phyloP scores from a whole-genome alignment of 2,329 filamentous ascomycete genomes.

The Neodidymelliopsis sp. region DNA sequence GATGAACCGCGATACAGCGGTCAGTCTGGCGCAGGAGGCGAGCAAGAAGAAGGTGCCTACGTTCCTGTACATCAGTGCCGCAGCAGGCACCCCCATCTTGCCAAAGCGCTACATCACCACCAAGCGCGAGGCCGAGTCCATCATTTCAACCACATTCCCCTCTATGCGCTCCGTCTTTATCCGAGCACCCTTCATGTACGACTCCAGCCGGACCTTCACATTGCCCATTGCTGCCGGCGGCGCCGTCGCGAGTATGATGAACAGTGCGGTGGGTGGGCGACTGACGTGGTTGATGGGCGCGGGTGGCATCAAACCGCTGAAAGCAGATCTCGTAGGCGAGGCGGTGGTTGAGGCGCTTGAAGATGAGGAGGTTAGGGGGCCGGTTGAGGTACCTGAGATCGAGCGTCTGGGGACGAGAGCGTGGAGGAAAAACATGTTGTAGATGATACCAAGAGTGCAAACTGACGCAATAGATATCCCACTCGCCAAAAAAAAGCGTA shows the following conservation, averaged over 20 bases:
- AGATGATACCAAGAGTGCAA: too few species aligned
- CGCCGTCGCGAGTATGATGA: slow-evolving; percentile 77
- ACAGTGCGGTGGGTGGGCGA: slow-evolving; percentile 76
- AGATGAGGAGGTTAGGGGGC: slow-evolving; percentile 75
- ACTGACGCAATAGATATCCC: too few species aligned
- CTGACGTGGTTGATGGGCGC: slow-evolving; percentile 81
- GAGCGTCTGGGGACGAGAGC: slow-evolving; percentile 80
- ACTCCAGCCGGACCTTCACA: slow-evolving; percentile 80
- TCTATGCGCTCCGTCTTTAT: slow-evolving; percentile 81
- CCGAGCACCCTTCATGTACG: slow-evolving; percentile 88
- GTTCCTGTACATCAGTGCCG: slow-evolving; percentile 90
- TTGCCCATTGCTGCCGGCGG: slow-evolving; percentile 83
- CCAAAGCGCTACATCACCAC: slow-evolving; percentile 87
- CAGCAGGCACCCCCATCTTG: slow-evolving; percentile 82
- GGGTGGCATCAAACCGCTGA: slow-evolving; percentile 83
- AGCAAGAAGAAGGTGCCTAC: slow-evolving; percentile 68
- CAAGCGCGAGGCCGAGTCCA: slow-evolving; percentile 87
- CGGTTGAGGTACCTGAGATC: slow-evolving; percentile 80
- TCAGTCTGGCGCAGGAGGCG: slow-evolving; percentile 82
- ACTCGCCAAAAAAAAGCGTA: too few species aligned
- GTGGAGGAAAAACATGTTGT: slow-evolving; percentile 93
- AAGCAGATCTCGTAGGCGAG: slow-evolving; percentile 86
- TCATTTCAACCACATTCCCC: slow-evolving; percentile 76
- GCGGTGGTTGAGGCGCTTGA: slow-evolving; percentile 87
- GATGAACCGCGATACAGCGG: slow-evolving; percentile 92